Evolutionary conservation across 768 basidiomycete species (phyloP).

Genomic region (Tricholoma furcatifolium): DNA sequence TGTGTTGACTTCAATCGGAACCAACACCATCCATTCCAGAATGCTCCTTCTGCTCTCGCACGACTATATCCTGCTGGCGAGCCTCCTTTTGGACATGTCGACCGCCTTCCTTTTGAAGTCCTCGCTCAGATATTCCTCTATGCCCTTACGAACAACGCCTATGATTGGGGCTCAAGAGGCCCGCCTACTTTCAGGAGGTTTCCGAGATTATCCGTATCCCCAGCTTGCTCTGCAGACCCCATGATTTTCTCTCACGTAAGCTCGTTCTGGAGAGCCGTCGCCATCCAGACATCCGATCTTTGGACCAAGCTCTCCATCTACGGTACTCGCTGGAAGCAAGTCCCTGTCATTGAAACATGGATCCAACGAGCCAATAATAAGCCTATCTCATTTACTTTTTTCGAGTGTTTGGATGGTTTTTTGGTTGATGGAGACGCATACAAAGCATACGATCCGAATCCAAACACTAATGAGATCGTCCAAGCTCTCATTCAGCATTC

Average conservation of each 20-base stretch:
- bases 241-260: constrained; percentile 11
- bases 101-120: constrained; percentile 8
- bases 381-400: constrained; percentile 5
- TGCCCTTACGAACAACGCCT: neutral
- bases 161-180: neutral
- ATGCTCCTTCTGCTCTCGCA: no score
- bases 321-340: neutral
- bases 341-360: constrained; percentile 2
- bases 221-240: constrained; percentile 5
- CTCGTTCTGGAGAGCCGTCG: constrained; percentile 8
- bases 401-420: neutral
- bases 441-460: neutral
- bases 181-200: neutral
- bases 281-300: constrained; percentile 1
- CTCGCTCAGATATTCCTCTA: constrained; percentile 3
- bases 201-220: constrained; percentile 4
- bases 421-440: neutral
- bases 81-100: no score
- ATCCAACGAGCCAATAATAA: neutral
- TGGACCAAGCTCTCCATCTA: constrained; percentile 7
- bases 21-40: no score
- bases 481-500: constrained; percentile 2
- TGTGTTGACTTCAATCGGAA: no score
- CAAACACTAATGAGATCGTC: neutral
- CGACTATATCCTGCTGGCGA: no score